These are phyloP conservation scores for Nepenthes gracilis DNA, from an alignment of 148 eudicot species.

Conservation along the genomic window DNA sequence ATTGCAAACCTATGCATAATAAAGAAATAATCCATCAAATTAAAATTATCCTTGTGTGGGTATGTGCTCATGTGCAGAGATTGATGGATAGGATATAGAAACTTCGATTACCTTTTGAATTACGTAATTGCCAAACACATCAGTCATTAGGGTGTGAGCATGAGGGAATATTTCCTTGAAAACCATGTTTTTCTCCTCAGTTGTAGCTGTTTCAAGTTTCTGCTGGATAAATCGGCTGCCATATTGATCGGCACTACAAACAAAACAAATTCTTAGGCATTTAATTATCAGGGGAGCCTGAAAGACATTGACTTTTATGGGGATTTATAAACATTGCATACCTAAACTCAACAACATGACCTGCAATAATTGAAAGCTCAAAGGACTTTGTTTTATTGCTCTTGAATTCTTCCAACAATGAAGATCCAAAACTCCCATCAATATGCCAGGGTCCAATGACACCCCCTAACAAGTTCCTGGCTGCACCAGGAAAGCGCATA, in stretches of 20 bases:
- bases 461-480: slow-evolving; percentile 64
- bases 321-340: slow-evolving; percentile 8
- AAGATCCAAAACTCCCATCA: slow-evolving; percentile 63
- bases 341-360: slow-evolving; percentile 99
- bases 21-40: background rate
- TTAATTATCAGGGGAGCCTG: background rate
- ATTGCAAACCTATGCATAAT: background rate
- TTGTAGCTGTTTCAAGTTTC: slow-evolving; percentile 87
- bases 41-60: background rate
- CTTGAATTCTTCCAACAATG: slow-evolving; percentile 89
- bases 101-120: slow-evolving; percentile 65
- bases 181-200: slow-evolving; percentile 87
- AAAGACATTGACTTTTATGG: background rate
- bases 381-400: slow-evolving; percentile 74
- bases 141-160: slow-evolving; percentile 88
- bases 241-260: slow-evolving; percentile 90
- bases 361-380: slow-evolving; percentile 77
- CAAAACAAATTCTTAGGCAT: slow-evolving; percentile 2
- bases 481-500: slow-evolving; percentile 42
- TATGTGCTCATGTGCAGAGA: background rate
- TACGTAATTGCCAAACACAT: slow-evolving; percentile 96
- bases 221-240: slow-evolving; percentile 99
- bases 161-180: slow-evolving; percentile 79
- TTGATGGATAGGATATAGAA: background rate
- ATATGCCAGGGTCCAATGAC: slow-evolving; percentile 69